Base-by-base conservation (phyloP, 345 rosid species). In the Pseudoturritis turrita region DNA sequence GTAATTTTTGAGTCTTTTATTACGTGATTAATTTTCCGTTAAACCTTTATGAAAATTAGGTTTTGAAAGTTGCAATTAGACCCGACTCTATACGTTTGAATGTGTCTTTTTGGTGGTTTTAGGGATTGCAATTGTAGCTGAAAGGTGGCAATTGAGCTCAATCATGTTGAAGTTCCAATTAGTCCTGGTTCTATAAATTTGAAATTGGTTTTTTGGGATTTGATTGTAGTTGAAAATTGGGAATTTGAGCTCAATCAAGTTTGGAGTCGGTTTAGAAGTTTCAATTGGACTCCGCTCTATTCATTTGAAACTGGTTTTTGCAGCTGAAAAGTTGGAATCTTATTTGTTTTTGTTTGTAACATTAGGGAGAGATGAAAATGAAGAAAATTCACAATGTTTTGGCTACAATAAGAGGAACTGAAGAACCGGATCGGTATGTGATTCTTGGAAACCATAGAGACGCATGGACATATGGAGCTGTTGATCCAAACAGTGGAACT, bases 401-500 rank as follows among this genome's bases (percentile, higher is more conserved):
- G 55, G 96, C 84, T 21, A 81, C 86, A 55, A 86, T 91, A 77
- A 82, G 73, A 78, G 99, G 99, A 4, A 71, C 31, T 22, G 89
- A 87, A 77, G 98, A 91, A 70, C 83, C 91, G 17, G 97, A 89
- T 39, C 85, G 96, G n/a, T 89, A 80, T 63, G 89, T 95, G 71
- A 77, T 95, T 21, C 85, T 91, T 41, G 98, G 96, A 7, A 95
- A 95, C 70, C 99, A 91, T 74, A 81, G 98, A 72, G 99, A 95
- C 80, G 96, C 96, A 37, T 95, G 99, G 99, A 86, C 98, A 0
- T 95, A 91, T 71, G 99, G 99, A 79, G 99, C 98, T 39, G 93
- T 95, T 36, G 99, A 95, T 78, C 98, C 99, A 18, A 91, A 89
- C 79, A 95, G 99, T 63, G 99, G 99, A 36, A 95, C 99, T 56